Base-by-base conservation (phyloP, 805 yeast genomes). In the Suhomyces faveliae region DNA sequence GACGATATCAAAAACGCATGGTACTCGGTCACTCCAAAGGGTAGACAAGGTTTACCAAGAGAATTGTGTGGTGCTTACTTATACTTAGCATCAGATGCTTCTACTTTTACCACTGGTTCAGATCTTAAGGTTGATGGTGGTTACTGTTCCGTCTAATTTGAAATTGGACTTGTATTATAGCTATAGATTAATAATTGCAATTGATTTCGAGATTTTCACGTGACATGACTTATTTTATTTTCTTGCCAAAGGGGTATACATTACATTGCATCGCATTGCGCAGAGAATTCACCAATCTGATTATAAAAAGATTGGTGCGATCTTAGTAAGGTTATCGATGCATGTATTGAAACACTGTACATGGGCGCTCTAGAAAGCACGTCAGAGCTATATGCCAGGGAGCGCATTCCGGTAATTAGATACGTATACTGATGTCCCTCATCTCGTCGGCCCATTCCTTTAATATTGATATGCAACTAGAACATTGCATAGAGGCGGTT, bases 121-220 rank as follows among this genome's bases (percentile, higher is more conserved):
- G 95, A 88, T 63, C 70, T 88, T 42, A 70, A 73, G 38, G 87
- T 87, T 45, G 96, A 88, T 62, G 96, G 96, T 59, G 96, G 92
- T 41, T 84, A 85, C 72, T 66, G 78, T 54, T 64, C 73, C 40
- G 78, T 77, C 40, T 82, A 67, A 27, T 27, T n/a, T 27, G 30
- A 27, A 5, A 27, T 27, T 27, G 13, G 15, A n/a, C 30, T 27
- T 40, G 21, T 25, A 40, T 40, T 15, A 40, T 40, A 40, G 24
- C 15, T 40, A 40, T 22, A 23, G 15, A 27, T 27, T 12, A 24
- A 40, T 24, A 40, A 12, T 39, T 5, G 17, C 8, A 8, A 39
- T 39, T 13, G 17, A 17, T 9, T 17, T 38, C 15, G 30, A 19
- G 8, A 17, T 35, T 35, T 35, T 35, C 21, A 17, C 21, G 20